Evolutionary conservation across 306 rosid species (phyloP).

Genomic region (Psophocarpus tetragonolobus): DNA sequence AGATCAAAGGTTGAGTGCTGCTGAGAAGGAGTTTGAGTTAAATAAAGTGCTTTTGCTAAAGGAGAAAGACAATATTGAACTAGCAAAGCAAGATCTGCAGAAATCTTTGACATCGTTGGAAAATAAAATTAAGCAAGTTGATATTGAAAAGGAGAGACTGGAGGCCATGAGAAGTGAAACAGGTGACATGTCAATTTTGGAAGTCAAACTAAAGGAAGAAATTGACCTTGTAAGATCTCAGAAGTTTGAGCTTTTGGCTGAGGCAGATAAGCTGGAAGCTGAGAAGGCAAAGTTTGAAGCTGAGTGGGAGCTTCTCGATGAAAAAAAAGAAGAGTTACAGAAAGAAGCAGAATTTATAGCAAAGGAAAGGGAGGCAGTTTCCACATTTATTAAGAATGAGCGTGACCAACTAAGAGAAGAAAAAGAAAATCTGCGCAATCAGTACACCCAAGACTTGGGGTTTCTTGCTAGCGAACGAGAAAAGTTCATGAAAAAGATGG

Average conservation of each 20-base stretch:
- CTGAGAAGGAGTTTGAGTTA: constrained; percentile 67
- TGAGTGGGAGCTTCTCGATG: constrained; percentile 97
- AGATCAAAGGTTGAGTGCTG: constrained; percentile 51
- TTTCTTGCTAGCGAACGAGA: constrained; percentile 79
- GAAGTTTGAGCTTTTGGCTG: constrained; percentile 71
- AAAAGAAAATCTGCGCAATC: constrained; percentile 66
- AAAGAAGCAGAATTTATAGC: constrained; percentile 68
- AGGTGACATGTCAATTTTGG: constrained; percentile 71
- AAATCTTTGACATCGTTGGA: constrained; percentile 61
- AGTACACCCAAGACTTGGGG: constrained; percentile 62
- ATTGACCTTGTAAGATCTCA: constrained; percentile 81
- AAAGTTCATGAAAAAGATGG: constrained; percentile 86
- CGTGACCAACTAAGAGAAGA: constrained; percentile 69
- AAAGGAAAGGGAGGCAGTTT: constrained; percentile 66
- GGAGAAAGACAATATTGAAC: constrained; percentile 67
- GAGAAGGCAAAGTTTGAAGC: constrained; percentile 94
- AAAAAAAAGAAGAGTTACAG: constrained; percentile 70
- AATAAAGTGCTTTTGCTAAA: constrained; percentile 57
- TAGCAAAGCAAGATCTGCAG: constrained; percentile 67
- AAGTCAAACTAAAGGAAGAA: constrained; percentile 89
- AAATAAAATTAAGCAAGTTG: constrained; percentile 59
- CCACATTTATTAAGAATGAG: constrained; percentile 74
- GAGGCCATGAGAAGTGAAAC: constrained; percentile 78
- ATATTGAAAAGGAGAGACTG: constrained; percentile 60
- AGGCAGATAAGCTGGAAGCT: constrained; percentile 67